A percentile compares a stretch with the other conserved stretches of the same genome.
Conservation (phyloP, 768 basidiomycete genomes). For the Hericium rajendrae region DNA sequence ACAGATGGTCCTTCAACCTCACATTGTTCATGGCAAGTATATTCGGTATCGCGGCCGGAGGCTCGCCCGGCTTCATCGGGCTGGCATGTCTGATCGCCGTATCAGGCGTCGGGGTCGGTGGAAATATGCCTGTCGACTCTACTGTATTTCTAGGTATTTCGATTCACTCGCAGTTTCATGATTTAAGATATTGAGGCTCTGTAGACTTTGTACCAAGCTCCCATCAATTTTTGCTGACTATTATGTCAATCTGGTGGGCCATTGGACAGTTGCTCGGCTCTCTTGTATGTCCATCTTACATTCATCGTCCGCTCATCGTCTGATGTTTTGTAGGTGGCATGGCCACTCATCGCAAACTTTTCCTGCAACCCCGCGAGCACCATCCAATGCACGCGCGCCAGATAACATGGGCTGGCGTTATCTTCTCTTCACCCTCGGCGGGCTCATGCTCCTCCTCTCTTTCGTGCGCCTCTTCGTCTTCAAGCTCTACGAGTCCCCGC, state of each 20-base stretch:
- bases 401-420: conserved; percentile 62
- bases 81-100: conserved; percentile 38
- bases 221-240: conserved; percentile 49
- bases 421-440: conserved; percentile 44
- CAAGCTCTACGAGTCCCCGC: conserved; percentile 45
- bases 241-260: conserved; percentile 52
- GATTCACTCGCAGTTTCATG: neutral
- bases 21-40: conserved; percentile 44
- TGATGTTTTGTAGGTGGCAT: conserved; percentile 33
- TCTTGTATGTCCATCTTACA: conserved; percentile 24
- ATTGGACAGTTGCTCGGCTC: conserved; percentile 43
- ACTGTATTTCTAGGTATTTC: conserved; percentile 38
- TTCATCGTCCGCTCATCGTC: neutral
- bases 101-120: conserved; percentile 41
- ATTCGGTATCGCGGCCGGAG: conserved; percentile 44
- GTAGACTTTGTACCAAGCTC: conserved; percentile 41
- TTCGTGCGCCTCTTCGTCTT: conserved; percentile 43
- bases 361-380: conserved; percentile 32
- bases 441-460: conserved; percentile 44
- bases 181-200: neutral
- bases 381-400: conserved; percentile 25
- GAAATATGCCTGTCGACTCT: conserved; percentile 49
- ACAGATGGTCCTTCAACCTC: conserved; percentile 42
- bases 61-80: conserved; percentile 35
- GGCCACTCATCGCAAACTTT: conserved; percentile 49